phyloP scores from a whole-genome alignment of 208 protist species.

The Strigomonas culicis region DNA sequence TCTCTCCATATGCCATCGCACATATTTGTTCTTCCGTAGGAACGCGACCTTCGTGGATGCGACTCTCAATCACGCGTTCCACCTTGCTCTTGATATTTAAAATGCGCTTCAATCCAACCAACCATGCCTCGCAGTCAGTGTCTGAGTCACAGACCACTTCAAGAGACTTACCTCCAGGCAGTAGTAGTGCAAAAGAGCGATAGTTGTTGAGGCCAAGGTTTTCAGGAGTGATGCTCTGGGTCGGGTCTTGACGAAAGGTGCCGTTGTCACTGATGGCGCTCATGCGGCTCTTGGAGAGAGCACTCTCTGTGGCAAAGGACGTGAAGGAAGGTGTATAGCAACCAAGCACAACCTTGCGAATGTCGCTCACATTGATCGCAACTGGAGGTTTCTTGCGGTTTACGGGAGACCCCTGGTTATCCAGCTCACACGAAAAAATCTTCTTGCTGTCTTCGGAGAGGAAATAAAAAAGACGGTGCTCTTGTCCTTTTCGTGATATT shows the following conservation, averaged over 20 bases:
- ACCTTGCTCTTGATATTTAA: conserved; percentile 59
- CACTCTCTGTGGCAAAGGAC: conserved; percentile 60
- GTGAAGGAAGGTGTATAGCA: conserved; percentile 81
- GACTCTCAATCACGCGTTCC: conserved; percentile 54
- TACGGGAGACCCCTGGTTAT: conserved; percentile 64
- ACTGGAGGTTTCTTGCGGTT: conserved; percentile 83
- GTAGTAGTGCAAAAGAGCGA: conserved; percentile 77
- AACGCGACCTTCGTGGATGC: conserved; percentile 22
- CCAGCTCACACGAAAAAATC: conserved; percentile 89
- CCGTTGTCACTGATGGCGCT: conserved; percentile 73
- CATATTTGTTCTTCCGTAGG: conserved; percentile 7
- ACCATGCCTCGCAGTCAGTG: conserved; percentile 88
- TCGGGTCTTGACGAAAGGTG: conserved; percentile 73
- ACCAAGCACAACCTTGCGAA: conserved; percentile 81
- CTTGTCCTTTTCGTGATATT: conserved; percentile 72
- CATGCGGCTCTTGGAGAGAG: conserved; percentile 65
- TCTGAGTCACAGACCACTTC: conserved; percentile 89
- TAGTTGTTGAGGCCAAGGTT: conserved; percentile 87
- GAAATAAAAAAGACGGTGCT: conserved; percentile 83
- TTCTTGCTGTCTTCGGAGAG: conserved; percentile 84
- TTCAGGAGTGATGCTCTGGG: conserved; percentile 65
- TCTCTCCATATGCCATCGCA: conserved; percentile 79
- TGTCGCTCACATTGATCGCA: conserved; percentile 80
- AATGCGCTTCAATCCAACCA: conserved; percentile 81
- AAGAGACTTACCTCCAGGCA: conserved; percentile 80